These are phyloP conservation scores for Melaleuca alternifolia DNA, from an alignment of 345 rosid species.

Conservation along the genomic window DNA sequence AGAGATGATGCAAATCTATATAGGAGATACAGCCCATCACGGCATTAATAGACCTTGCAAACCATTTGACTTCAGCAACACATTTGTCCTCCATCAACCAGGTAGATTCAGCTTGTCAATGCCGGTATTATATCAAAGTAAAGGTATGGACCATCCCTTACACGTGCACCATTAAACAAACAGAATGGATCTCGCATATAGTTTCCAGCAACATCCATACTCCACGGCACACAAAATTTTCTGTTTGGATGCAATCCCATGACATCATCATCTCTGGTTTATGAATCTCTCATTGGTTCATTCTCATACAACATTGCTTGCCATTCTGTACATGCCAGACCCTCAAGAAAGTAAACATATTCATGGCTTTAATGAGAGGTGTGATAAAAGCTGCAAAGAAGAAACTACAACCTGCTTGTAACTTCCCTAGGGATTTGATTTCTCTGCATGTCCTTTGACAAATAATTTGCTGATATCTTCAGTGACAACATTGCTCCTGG, in stretches of 20 bases:
- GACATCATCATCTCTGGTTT: background rate
- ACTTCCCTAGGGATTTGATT: slow-evolving; percentile 15
- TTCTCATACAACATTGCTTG: background rate
- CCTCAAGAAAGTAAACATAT: background rate
- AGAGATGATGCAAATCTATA: background rate
- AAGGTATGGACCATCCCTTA: background rate
- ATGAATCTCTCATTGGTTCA: background rate
- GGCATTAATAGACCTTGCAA: background rate
- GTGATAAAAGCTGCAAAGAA: background rate
- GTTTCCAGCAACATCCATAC: background rate
- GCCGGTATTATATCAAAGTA: background rate
- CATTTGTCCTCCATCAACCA: background rate
- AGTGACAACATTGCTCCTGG: slow-evolving; percentile 92
- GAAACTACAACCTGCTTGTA: background rate
- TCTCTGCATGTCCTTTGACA: slow-evolving; percentile 40
- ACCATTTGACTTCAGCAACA: background rate
- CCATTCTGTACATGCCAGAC: background rate
- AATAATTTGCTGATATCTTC: slow-evolving; percentile 87
- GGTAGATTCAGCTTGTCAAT: background rate
- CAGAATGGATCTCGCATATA: background rate
- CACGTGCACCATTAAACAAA: background rate
- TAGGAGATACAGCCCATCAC: background rate
- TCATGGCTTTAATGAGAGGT: background rate
- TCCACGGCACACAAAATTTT: background rate
- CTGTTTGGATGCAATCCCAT: background rate